Percentiles rank a stretch among this genome's conserved stretches.
These are phyloP conservation scores for Nemania abortiva DNA, from an alignment of 2,329 filamentous ascomycete species.

Conservation along the genomic window DNA sequence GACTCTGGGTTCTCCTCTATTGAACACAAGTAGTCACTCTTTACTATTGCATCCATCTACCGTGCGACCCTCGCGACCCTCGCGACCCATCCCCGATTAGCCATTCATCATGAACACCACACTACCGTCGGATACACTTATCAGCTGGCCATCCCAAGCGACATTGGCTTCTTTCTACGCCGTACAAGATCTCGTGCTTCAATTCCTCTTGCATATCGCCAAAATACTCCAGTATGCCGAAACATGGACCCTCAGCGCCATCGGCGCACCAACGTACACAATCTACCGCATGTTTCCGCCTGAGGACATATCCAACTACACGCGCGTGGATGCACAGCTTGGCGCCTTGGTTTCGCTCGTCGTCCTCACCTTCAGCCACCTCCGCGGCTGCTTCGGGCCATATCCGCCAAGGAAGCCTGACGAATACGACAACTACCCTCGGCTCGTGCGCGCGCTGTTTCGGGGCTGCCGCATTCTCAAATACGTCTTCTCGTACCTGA, in stretches of 20 bases:
- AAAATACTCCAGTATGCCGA: conserved; percentile 23
- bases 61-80: not conserved
- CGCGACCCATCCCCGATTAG: conserved; percentile 8
- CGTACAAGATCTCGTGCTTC: conserved; percentile 19
- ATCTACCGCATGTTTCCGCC: conserved; percentile 28
- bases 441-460: conserved; percentile 1
- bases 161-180: conserved; percentile 11
- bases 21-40: conserved; percentile 4
- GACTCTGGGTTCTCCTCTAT: not conserved
- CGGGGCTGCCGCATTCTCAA: conserved; percentile 6
- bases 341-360: not conserved
- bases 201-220: conserved; percentile 23
- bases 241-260: conserved; percentile 26
- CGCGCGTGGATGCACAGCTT: conserved; percentile 20
- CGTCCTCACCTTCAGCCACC: conserved; percentile 17
- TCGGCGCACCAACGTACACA: conserved; percentile 20
- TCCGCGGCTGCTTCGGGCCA: conserved; percentile 18
- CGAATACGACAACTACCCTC: conserved; percentile 1
- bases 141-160: not conserved
- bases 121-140: conserved; percentile 3
- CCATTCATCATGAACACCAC: conserved; percentile 30
- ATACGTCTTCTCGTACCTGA: conserved; percentile 21
- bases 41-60: not conserved
- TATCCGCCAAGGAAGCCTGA: not conserved
- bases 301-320: conserved; percentile 26